These are phyloP conservation scores for Sodiomyces alkalinus DNA, from an alignment of 2,329 filamentous ascomycete species.

Conservation along the genomic window DNA sequence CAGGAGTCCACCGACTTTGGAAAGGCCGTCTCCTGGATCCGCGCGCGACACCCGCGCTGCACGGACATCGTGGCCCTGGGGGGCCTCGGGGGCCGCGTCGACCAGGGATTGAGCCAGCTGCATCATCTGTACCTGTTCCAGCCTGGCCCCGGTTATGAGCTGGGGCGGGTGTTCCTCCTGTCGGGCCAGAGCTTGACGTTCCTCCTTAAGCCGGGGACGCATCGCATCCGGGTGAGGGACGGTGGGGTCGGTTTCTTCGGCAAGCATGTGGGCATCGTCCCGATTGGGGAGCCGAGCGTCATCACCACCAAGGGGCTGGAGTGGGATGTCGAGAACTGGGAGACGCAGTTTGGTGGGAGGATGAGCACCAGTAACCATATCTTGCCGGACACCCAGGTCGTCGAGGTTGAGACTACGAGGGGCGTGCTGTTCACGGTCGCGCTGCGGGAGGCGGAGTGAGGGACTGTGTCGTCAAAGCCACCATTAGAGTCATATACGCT, in stretches of 20 bases:
- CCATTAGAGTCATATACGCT: too few relatives aligned
- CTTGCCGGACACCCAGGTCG: slow-evolving; percentile 36
- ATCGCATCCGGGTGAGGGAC: slow-evolving; percentile 50
- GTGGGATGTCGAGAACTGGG: slow-evolving; percentile 81
- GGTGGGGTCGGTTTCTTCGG: slow-evolving; percentile 42
- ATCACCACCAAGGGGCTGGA: slow-evolving; percentile 71
- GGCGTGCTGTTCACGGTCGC: slow-evolving; percentile 66
- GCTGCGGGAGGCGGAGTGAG: slow-evolving; percentile 18
- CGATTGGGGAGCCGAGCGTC: slow-evolving; percentile 60
- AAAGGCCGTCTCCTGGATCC: slow-evolving; percentile 57
- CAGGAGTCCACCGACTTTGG: slow-evolving; percentile 85
- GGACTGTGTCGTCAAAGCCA: too few relatives aligned
- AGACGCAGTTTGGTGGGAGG: slow-evolving; percentile 57
- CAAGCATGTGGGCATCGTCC: slow-evolving; percentile 74
- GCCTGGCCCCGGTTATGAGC: slow-evolving; percentile 27
- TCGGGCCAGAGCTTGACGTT: slow-evolving; percentile 73
- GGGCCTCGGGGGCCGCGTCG: slow-evolving; percentile 76
- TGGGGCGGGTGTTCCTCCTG: slow-evolving; percentile 58
- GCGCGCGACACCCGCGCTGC: slow-evolving; percentile 15
- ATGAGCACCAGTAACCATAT: slow-evolving; percentile 75
- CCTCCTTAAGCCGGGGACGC: slow-evolving; percentile 54
- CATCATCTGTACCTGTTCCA: slow-evolving; percentile 66
- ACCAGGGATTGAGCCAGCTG: slow-evolving; percentile 80
- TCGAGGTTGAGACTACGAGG: slow-evolving; percentile 46
- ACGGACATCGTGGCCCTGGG: slow-evolving; percentile 67